These are phyloP conservation scores for Panaeolus cyanescens DNA, from an alignment of 768 basidiomycete species.

Conservation along the genomic window DNA sequence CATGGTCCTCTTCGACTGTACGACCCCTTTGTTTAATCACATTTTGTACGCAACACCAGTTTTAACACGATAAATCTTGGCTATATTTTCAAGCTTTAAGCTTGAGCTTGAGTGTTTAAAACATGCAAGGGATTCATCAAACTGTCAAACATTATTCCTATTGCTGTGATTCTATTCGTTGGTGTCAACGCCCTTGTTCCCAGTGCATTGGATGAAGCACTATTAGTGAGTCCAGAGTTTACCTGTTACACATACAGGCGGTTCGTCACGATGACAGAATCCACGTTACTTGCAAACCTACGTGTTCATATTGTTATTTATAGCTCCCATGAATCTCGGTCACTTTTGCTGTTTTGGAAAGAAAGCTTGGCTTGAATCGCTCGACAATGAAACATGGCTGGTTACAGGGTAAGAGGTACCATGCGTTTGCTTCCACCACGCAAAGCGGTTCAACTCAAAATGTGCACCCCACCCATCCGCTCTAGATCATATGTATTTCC, in stretches of 20 bases:
- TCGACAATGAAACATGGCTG: conserved; percentile 2
- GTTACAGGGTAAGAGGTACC: not conserved
- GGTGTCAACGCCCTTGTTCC: not conserved
- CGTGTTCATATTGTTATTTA: not conserved
- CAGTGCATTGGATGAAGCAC: not conserved
- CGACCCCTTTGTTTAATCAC: not conserved
- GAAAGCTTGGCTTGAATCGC: not conserved
- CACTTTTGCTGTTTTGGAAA: not conserved
- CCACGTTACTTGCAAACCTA: not conserved
- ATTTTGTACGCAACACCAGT: not conserved
- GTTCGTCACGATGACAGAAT: not conserved
- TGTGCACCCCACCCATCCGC: not conserved
- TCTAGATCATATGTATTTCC: not conserved
- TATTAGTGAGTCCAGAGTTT: not conserved
- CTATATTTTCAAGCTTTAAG: not conserved
- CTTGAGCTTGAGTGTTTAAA: not conserved
- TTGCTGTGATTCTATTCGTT: not conserved
- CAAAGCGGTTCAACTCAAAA: not conserved
- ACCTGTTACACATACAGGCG: not conserved
- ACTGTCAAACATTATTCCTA: not conserved
- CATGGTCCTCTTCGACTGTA: not conserved
- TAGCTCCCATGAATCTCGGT: not conserved
- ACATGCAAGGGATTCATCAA: not conserved
- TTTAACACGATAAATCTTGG: not conserved
- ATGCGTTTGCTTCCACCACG: not conserved